These are phyloP conservation scores for Voacanga thouarsii DNA, from an alignment of 257 asterid genomes.

Conservation along the genomic window DNA sequence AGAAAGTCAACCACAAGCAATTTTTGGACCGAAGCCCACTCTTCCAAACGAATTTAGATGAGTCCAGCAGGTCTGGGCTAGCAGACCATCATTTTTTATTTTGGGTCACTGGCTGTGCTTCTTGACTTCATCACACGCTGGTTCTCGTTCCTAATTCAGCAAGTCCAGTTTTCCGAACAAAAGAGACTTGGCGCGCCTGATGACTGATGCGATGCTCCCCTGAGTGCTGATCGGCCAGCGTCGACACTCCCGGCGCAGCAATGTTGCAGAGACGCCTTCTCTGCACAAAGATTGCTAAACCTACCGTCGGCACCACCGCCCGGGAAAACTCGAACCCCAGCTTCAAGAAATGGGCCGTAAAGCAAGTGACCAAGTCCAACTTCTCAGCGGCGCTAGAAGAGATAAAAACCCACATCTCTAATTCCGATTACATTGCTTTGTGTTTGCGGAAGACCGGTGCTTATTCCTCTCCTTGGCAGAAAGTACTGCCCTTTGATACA, in stretches of 20 bases:
- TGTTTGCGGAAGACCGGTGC: constrained; percentile 65
- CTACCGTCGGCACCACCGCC: constrained; percentile 28
- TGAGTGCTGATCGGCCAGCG: not conserved
- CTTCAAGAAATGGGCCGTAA: constrained; percentile 40
- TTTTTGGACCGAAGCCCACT: too few relatives aligned
- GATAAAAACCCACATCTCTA: constrained; percentile 34
- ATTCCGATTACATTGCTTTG: constrained; percentile 58
- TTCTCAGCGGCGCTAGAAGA: constrained; percentile 54
- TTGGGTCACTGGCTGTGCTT: too few relatives aligned
- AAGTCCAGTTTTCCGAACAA: too few relatives aligned
- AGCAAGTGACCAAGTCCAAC: constrained; percentile 68
- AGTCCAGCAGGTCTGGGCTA: too few relatives aligned
- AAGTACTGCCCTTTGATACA: constrained; percentile 65
- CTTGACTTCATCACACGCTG: too few relatives aligned
- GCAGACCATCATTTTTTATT: too few relatives aligned
- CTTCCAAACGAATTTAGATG: too few relatives aligned
- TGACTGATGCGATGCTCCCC: not conserved
- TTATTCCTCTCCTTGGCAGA: constrained; percentile 79
- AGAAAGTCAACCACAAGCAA: too few relatives aligned
- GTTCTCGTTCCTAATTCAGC: too few relatives aligned
- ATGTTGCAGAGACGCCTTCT: constrained; percentile 52
- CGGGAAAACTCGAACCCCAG: constrained; percentile 13
- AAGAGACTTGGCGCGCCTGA: too few relatives aligned
- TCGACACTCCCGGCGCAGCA: not conserved
- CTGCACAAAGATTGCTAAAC: constrained; percentile 38